Evolutionary conservation across 73 alveolate species (phyloP).

Genomic region (Paraurostyla sp.): DNA sequence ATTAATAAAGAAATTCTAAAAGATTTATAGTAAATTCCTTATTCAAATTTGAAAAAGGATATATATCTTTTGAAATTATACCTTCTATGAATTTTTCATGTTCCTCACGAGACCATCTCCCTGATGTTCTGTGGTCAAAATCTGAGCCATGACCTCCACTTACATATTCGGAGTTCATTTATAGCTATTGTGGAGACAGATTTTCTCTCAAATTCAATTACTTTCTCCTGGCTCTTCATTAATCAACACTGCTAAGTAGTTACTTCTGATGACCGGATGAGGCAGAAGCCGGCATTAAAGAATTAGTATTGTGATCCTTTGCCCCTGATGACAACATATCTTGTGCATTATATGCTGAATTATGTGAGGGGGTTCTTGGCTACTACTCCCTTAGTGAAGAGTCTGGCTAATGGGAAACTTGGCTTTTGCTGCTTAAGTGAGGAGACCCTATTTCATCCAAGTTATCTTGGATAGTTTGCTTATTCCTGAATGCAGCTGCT

Average conservation of each 20-base stretch:
- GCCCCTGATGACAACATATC: neutral
- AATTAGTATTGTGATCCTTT: neutral
- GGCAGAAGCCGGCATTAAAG: neutral
- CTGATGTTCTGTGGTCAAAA: constrained; percentile 53
- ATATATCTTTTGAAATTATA: constrained; percentile 41
- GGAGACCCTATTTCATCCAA: neutral
- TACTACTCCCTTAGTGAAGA: neutral
- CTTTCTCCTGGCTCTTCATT: constrained; percentile 46
- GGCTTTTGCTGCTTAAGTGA: neutral
- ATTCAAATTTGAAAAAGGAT: no score
- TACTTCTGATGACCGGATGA: neutral
- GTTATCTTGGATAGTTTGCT: neutral
- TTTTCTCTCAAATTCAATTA: constrained; percentile 32
- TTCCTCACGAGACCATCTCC: constrained; percentile 76
- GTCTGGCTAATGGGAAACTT: neutral
- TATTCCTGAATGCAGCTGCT: constrained; percentile 8
- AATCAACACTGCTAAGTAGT: neutral
- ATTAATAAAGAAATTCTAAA: no score
- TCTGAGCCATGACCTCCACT: constrained; percentile 27
- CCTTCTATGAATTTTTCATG: constrained; percentile 82
- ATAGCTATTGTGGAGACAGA: constrained; percentile 9
- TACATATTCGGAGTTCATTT: neutral
- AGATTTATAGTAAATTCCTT: no score
- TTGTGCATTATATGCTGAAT: neutral
- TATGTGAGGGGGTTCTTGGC: neutral